Evolutionary conservation across 139 green algal species (phyloP).

Genomic region (Micractinium sp.): DNA sequence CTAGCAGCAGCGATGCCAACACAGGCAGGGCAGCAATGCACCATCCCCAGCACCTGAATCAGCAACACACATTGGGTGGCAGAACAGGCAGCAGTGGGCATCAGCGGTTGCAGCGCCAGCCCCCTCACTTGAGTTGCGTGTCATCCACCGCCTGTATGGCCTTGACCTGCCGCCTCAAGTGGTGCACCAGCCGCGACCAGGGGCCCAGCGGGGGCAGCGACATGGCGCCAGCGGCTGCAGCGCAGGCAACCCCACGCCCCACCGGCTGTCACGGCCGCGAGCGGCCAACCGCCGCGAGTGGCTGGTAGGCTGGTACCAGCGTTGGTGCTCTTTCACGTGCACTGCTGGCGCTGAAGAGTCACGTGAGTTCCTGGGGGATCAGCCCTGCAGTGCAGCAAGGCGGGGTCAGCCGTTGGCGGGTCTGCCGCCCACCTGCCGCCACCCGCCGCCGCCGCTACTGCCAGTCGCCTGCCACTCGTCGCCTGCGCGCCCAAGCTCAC

Average conservation of each 20-base stretch:
- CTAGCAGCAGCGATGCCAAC: not conserved
- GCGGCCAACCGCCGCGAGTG: not conserved
- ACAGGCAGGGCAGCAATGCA: not conserved
- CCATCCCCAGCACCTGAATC: not conserved
- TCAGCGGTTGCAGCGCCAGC: not conserved
- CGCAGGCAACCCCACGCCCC: not conserved
- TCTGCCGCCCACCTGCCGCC: no score
- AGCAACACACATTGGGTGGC: not conserved
- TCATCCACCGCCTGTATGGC: constrained; percentile 21
- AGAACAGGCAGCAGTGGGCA: not conserved
- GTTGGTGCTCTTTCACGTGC: no score
- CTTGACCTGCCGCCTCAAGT: not conserved
- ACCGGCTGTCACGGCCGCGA: not conserved
- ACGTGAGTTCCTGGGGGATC: no score
- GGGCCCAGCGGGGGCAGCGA: not conserved
- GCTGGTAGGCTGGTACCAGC: not conserved
- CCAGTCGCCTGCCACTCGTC: no score
- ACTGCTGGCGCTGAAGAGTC: no score
- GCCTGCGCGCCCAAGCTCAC: no score
- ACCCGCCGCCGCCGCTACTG: no score
- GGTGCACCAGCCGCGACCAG: not conserved
- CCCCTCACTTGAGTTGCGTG: not conserved
- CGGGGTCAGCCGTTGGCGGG: no score
- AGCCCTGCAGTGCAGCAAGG: no score
- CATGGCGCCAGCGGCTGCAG: not conserved